phyloP scores from a whole-genome alignment of 2,329 filamentous ascomycete species.

The Calonectria honghensis region DNA sequence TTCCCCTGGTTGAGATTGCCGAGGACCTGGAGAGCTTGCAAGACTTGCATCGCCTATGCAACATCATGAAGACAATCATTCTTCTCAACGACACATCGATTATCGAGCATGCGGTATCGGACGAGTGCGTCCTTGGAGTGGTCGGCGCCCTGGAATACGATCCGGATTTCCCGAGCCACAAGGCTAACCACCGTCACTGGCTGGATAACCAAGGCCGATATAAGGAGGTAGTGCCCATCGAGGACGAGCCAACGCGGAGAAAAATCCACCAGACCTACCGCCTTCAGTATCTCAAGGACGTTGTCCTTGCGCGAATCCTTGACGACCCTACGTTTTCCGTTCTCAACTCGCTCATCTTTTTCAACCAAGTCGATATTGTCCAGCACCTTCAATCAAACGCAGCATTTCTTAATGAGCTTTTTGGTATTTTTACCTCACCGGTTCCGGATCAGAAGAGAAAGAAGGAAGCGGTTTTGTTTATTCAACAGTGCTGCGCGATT shows the following conservation, averaged over 20 bases:
- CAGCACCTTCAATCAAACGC: constrained; percentile 92
- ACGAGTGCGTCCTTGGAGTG: constrained; percentile 91
- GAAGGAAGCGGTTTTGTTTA: constrained; percentile 96
- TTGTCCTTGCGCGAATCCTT: constrained; percentile 96
- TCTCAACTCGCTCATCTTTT: constrained; percentile 98
- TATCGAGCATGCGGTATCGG: constrained; percentile 94
- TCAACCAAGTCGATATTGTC: constrained; percentile 98
- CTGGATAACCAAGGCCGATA: constrained; percentile 91
- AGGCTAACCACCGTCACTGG: constrained; percentile 97
- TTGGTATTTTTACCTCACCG: constrained; percentile 85
- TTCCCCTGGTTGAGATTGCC: constrained; percentile 89
- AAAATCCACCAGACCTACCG: constrained; percentile 99
- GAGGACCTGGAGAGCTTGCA: constrained; percentile 92
- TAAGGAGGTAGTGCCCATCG: constrained; percentile 96
- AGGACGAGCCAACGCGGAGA: constrained; percentile 85
- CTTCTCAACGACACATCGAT: constrained; percentile 95
- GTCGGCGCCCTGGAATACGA: constrained; percentile 98
- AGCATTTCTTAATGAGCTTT: constrained; percentile 88
- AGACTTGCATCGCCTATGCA: constrained; percentile 94
- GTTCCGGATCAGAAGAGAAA: constrained; percentile 82
- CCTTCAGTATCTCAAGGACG: constrained; percentile 96
- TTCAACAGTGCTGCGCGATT: constrained; percentile 95
- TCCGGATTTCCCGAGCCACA: constrained; percentile 97
- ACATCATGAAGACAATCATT: constrained; percentile 98
- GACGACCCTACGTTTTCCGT: constrained; percentile 99